Base-by-base conservation (phyloP, 2,329 filamentous ascomycete species). In the Curvularia sp. region DNA sequence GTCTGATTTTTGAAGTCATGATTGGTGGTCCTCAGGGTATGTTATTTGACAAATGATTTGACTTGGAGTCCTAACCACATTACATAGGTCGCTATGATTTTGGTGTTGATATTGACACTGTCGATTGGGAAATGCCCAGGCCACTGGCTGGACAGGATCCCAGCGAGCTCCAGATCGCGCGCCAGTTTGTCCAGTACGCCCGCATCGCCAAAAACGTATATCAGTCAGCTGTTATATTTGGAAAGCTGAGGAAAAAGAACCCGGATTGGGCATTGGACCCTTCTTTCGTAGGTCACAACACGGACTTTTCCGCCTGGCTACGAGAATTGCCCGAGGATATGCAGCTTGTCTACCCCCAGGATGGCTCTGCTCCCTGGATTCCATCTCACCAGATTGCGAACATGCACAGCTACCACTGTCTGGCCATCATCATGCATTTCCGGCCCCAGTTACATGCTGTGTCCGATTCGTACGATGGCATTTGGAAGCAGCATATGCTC, bases 1-100 rank as follows among this genome's bases (percentile, higher is more conserved):
- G 96, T 9, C 90, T 96, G 72, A 83, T 92, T 22, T 89, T 92
- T 62, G 94, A 98, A 78, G 85, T 93, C 42, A 96, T 98, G 91
- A 89, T 97, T 67, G 94, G 94, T 55, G 93, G 90, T 20, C 92
- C 94, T 3, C 93, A 98, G 87, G 94, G 93, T 92, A 81, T 67
- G 69, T 61, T 5, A 9, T 15, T 4, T 12, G 5, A 1, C 20
- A 6, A 15, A 18, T 20, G 0, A 18, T 18, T 5, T 20, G 35
- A 13, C 26, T 49, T 7, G 9, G 12, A 13, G 30, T 33, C 20
- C 61, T 70, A 31, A 71, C 51, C 15, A 53, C 24, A 2, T 42
- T 33, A 7, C 10, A 39, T 24, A 77, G 75, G 91, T 10, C 91
- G 92, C 30, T 88, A 87, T 48, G 92, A 97, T 75, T 86, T 94